Evolutionary conservation across 768 basidiomycete species (phyloP), one percentile per base, ranked within the genome.

Genomic region (Lyophyllum decastes): DNA sequence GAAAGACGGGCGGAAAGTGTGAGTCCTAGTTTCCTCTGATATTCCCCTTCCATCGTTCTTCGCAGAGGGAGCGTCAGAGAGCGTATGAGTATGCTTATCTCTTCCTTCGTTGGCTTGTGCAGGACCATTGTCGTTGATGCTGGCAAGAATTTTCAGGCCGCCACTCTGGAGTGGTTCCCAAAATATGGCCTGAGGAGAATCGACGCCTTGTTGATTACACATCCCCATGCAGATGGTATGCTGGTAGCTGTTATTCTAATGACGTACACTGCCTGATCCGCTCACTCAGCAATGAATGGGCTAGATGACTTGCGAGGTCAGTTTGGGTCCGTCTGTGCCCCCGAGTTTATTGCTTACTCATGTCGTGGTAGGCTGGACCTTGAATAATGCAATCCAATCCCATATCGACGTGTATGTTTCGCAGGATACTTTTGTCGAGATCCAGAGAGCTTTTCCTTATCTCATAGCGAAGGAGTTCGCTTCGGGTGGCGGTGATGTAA

Each of bases 261-360:
- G 26, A n/a, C 30, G n/a, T 25, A 27, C 21, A 6, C 19, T n/a
- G 58, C 17, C 14, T 60, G 47, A 57, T 34, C 19, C 54, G 22
- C 46, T 35, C 27, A 40, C 58, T 21, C 26, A 79, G 94, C 94
- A 6, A 92, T 94, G 77, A 93, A 94, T 65, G 94, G 94, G 2
- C 72, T 96, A 55, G 94, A 96, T 72, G 94, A 96, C 70, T 75
- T 95, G 35, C 80, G 94, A 77, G 89, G 91, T 88, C 60, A 55
- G 77, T 70, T 52, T 45, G 9, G 49, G 14, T 8, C 19, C 46
- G 24, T 35, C 8, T 24, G 30, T 56, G 54, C 40, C 19, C n/a
- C 34, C 34, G 59, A 11, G 11, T 30, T 34, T 14, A 52, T 34
- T 52, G 41, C 46, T 54, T 54, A 57, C 51, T 45, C 53, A 49